Evolutionary conservation across 2,329 filamentous ascomycete species (phyloP).

Genomic region (Bipolaris victoriae): DNA sequence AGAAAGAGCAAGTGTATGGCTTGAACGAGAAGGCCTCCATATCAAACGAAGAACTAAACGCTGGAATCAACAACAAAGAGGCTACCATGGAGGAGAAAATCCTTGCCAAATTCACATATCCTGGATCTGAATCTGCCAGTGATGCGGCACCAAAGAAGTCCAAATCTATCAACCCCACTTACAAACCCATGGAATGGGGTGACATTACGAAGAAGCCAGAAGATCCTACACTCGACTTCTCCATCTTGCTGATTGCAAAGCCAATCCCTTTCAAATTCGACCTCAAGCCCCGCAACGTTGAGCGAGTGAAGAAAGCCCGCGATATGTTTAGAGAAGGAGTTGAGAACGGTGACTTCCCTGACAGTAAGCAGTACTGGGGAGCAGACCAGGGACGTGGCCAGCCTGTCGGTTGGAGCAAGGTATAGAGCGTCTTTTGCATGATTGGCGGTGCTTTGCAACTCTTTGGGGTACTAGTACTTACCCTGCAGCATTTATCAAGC

Average conservation of each 20-base stretch:
- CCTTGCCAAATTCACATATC: slow-evolving; percentile 37
- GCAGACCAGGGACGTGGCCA: slow-evolving; percentile 41
- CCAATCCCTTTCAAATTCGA: slow-evolving; percentile 54
- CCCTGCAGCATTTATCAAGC: not conserved
- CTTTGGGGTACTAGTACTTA: slow-evolving; percentile 22
- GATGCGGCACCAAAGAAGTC: slow-evolving; percentile 9
- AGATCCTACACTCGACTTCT: slow-evolving; percentile 55
- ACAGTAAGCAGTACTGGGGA: slow-evolving; percentile 50
- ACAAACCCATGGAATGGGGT: slow-evolving; percentile 34
- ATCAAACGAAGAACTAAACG: slow-evolving; percentile 46
- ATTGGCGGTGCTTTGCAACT: slow-evolving; percentile 11
- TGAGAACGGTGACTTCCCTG: slow-evolving; percentile 48
- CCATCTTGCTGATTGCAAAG: slow-evolving; percentile 55
- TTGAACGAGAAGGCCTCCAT: slow-evolving; percentile 46
- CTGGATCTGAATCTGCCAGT: slow-evolving; percentile 24
- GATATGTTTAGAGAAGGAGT: slow-evolving; percentile 46
- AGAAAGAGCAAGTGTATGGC: slow-evolving; percentile 23
- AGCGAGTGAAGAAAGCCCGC: slow-evolving; percentile 41
- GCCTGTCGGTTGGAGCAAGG: slow-evolving; percentile 45
- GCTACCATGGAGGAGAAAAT: slow-evolving; percentile 33
- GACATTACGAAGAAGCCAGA: slow-evolving; percentile 30
- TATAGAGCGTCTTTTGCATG: slow-evolving; percentile 27
- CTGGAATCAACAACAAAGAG: slow-evolving; percentile 29
- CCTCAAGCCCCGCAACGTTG: slow-evolving; percentile 44
- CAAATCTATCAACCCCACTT: slow-evolving; percentile 13